Percentiles rank a stretch among this genome's conserved stretches.
Evolutionary conservation across 345 rosid species (phyloP).

Genomic region (Gossypioides kirkii): DNA sequence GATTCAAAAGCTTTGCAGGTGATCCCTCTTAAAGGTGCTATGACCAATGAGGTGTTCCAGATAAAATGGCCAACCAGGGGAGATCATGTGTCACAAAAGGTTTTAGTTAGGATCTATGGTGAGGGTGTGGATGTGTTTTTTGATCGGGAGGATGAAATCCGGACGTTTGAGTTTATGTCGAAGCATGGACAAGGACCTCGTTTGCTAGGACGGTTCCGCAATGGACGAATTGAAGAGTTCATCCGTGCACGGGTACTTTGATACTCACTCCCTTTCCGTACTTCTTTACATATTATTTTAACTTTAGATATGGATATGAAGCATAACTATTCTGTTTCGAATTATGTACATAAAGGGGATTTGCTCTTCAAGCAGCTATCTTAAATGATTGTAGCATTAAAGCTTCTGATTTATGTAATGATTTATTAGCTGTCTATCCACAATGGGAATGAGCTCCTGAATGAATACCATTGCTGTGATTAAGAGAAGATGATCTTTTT

Average conservation of each 20-base stretch:
- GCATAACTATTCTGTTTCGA: background rate
- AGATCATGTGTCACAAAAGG: constrained; percentile 35
- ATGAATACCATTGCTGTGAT: background rate
- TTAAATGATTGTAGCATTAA: background rate
- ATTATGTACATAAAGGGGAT: background rate
- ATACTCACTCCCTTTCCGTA: background rate
- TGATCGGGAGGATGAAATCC: constrained; percentile 69
- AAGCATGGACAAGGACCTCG: constrained; percentile 86
- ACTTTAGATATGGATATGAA: background rate
- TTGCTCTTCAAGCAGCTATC: background rate
- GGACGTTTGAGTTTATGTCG: constrained; percentile 85
- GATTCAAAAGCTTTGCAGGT: constrained; percentile 52
- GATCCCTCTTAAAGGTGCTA: constrained; percentile 76
- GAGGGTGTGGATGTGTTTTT: constrained; percentile 88
- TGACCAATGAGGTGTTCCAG: constrained; percentile 95
- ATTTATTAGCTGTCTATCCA: background rate
- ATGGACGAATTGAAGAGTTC: constrained; percentile 88
- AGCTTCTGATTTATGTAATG: background rate
- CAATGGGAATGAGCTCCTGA: background rate
- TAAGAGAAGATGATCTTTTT: background rate
- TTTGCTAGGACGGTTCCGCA: constrained; percentile 65
- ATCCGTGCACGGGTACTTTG: constrained; percentile 73
- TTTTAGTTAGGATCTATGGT: constrained; percentile 81
- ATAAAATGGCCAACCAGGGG: constrained; percentile 70
- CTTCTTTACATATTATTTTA: background rate